These are phyloP conservation scores for Nannizziopsis barbatae DNA, from an alignment of 2,329 filamentous ascomycete species.

Conservation along the genomic window DNA sequence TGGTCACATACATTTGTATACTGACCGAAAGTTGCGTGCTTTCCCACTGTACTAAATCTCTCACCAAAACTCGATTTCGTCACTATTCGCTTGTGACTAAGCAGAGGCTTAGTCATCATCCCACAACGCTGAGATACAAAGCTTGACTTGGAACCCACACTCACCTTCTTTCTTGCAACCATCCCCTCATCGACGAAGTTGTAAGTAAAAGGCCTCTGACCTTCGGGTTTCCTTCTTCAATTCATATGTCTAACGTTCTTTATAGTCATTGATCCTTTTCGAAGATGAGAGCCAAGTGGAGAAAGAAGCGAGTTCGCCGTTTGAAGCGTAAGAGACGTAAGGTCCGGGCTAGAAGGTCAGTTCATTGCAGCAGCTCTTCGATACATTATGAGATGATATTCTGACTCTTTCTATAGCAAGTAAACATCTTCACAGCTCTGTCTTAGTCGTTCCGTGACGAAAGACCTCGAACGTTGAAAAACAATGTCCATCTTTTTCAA, in stretches of 20 bases:
- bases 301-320: constrained; percentile 98
- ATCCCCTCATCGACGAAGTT: constrained; percentile 36
- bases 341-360: constrained; percentile 95
- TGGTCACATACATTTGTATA: too few species aligned
- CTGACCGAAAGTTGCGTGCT: too few species aligned
- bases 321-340: constrained; percentile 99
- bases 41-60: too few species aligned
- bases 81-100: constrained; percentile 22
- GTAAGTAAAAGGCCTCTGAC: constrained; percentile 23
- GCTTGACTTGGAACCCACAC: constrained; percentile 22
- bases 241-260: constrained; percentile 10
- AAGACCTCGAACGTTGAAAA: constrained; percentile 7
- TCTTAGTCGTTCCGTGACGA: constrained; percentile 34
- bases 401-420: constrained; percentile 45
- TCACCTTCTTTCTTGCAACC: constrained; percentile 30
- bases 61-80: not conserved
- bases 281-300: constrained; percentile 92
- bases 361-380: constrained; percentile 17
- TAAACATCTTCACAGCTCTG: constrained; percentile 52
- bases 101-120: constrained; percentile 31
- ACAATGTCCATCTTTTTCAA: not conserved
- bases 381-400: not conserved
- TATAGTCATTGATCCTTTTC: constrained; percentile 28
- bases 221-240: not conserved
- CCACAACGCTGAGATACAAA: constrained; percentile 26